These are phyloP conservation scores for Gonium pectorale DNA, from an alignment of 139 green algal species.

Conservation along the genomic window DNA sequence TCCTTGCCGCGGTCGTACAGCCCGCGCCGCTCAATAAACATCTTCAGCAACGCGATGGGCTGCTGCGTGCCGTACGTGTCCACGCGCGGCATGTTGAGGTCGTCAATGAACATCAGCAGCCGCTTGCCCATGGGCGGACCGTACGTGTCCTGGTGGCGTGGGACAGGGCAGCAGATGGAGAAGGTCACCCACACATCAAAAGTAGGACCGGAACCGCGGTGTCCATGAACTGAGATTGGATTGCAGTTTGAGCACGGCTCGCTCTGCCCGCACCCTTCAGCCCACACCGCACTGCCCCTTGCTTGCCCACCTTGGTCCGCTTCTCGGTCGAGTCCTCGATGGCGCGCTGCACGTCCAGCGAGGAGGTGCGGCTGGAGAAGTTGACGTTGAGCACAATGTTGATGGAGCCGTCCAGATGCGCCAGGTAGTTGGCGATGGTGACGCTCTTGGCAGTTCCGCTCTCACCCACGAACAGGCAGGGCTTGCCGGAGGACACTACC, in stretches of 20 bases:
- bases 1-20: constrained; percentile 92
- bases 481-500: constrained; percentile 59
- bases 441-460: constrained; percentile 85
- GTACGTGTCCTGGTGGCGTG: constrained; percentile 72
- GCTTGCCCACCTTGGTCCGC: constrained; percentile 73
- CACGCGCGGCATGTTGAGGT: constrained; percentile 89
- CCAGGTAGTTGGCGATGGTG: constrained; percentile 80
- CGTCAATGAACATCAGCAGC: constrained; percentile 87
- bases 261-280: no score
- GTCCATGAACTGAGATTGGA: no score
- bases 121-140: constrained; percentile 85
- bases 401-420: constrained; percentile 50
- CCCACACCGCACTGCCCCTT: no score
- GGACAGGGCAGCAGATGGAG: no score
- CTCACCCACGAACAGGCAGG: constrained; percentile 84
- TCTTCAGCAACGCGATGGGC: constrained; percentile 88
- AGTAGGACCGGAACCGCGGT: no score
- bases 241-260: no score
- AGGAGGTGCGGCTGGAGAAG: constrained; percentile 79
- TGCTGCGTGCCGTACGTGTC: constrained; percentile 89
- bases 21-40: constrained; percentile 82
- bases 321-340: constrained; percentile 86
- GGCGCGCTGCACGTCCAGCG: constrained; percentile 76
- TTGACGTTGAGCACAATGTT: constrained; percentile 81
- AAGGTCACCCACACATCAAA: no score